These are phyloP conservation scores for Kwoniella sp. DNA, from an alignment of 768 basidiomycete species.

Conservation along the genomic window DNA sequence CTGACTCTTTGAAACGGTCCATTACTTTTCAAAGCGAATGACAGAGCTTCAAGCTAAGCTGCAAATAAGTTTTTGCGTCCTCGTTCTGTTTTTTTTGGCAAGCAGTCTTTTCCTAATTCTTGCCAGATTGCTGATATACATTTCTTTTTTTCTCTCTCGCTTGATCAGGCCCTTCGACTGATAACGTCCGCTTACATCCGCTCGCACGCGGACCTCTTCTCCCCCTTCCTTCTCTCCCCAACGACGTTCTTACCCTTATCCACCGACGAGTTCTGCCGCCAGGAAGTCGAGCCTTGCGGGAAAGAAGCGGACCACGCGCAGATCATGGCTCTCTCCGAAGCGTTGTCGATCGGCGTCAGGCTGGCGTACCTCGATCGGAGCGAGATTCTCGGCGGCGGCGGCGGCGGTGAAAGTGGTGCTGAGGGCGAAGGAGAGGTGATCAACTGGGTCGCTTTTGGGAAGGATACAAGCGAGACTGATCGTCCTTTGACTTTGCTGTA, in stretches of 20 bases:
- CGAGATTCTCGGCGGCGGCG: constrained; percentile 39
- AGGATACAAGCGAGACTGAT: constrained; percentile 58
- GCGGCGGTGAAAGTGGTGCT: constrained; percentile 15
- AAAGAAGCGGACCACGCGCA: constrained; percentile 72
- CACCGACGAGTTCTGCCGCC: constrained; percentile 70
- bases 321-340: constrained; percentile 73
- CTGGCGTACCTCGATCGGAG: constrained; percentile 79
- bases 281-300: constrained; percentile 66
- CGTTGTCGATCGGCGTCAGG: constrained; percentile 68
- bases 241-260: constrained; percentile 67
- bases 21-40: no score
- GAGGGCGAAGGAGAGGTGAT: constrained; percentile 49
- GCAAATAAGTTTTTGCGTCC: neutral
- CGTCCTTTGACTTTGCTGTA: constrained; percentile 71
- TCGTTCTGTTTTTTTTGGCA: constrained; percentile 26
- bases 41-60: constrained; percentile 7
- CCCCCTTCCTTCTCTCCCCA: constrained; percentile 75
- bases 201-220: constrained; percentile 64
- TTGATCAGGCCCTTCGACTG: constrained; percentile 73
- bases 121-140: neutral
- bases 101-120: neutral
- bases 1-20: no score
- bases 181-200: constrained; percentile 83
- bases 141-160: constrained; percentile 27
- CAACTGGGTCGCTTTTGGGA: constrained; percentile 55